Evolutionary conservation across 192 early-diverging fungal genomes (phyloP), one percentile per base, ranked within the genome.

Genomic region (Gamsiella multidivaricata): DNA sequence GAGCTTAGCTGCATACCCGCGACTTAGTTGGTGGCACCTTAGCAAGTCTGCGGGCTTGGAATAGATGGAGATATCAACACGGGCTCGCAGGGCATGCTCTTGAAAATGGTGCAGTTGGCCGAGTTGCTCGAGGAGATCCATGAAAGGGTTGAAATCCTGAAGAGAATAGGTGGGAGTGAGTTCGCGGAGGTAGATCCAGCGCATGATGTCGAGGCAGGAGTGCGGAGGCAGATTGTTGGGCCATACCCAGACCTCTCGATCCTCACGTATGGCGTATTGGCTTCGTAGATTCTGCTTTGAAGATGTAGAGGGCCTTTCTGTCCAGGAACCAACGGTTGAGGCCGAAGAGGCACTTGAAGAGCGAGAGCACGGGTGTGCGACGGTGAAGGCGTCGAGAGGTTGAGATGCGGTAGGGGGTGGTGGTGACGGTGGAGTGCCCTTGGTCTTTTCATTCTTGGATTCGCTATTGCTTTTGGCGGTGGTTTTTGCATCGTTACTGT

Each of bases 181-280:
- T 8, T 50, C 14, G 10, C 34, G 3, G 2, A 42, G 20, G 20
- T 61, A 61, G 45, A 61, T 49, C 59, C 45, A 61, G 36, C 32
- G 45, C 43, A 61, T 61, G 43, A 61, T 43, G 10, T 33, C 17
- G 37, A 22, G 5, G 20, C 59, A 61, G 26, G 31, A 61, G 20
- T 33, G 10, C 17, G 8, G 11, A 5, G 59, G 43, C 9, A 22
- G 12, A 9, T 29, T 2, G 2, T 18, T 0, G 2, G 32, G 59
- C 59, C 59, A 61, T 4, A 61, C 1, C 59, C 59, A 61, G 14
- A 61, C 14, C 20, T 61, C 59, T 43, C 45, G 42, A 54, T 54
- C 15, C 5, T 5, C 8, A 18, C 53, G n/a, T n/a, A n/a, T n/a
- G n/a, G n/a, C n/a, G n/a, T n/a, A n/a, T n/a, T n/a, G n/a, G n/a